phyloP scores from a whole-genome alignment of 2,329 filamentous ascomycete genomes.

The Myriosclerotinia curreyana region DNA sequence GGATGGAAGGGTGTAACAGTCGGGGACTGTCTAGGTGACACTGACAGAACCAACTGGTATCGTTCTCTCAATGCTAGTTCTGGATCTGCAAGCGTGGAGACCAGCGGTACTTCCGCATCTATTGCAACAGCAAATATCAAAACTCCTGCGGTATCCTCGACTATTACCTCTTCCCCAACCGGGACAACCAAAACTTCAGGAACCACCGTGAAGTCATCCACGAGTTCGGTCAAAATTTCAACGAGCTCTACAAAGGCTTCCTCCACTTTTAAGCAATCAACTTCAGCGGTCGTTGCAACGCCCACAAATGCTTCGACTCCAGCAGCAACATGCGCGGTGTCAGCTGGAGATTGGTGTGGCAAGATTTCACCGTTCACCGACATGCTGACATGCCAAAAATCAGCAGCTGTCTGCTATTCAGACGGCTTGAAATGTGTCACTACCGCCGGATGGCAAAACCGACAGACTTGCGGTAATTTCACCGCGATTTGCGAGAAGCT shows the following conservation, averaged over 20 bases:
- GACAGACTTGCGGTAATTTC: slow-evolving; percentile 1
- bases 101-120: neutral
- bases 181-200: neutral
- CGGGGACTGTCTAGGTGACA: slow-evolving; percentile 46
- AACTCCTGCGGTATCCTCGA: neutral
- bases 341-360: slow-evolving; percentile 19
- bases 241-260: neutral
- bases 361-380: slow-evolving; percentile 10
- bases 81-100: neutral
- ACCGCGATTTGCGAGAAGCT: slow-evolving; percentile 14
- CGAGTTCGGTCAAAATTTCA: neutral
- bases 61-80: slow-evolving; percentile 23
- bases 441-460: slow-evolving; percentile 7
- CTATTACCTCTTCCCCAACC: neutral
- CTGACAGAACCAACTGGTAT: slow-evolving; percentile 44
- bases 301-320: neutral
- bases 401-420: slow-evolving; percentile 14
- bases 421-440: slow-evolving; percentile 12
- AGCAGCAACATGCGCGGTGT: slow-evolving; percentile 8
- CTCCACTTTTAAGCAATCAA: neutral
- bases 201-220: neutral
- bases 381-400: slow-evolving; percentile 18
- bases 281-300: neutral
- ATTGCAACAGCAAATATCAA: neutral
- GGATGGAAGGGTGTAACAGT: slow-evolving; percentile 44